A percentile compares a stretch with the other conserved stretches of the same genome.
Evolutionary conservation across 1,284 basidiomycete genomes (phyloP).

Genomic region (Neotropicomus parvogracilis): DNA sequence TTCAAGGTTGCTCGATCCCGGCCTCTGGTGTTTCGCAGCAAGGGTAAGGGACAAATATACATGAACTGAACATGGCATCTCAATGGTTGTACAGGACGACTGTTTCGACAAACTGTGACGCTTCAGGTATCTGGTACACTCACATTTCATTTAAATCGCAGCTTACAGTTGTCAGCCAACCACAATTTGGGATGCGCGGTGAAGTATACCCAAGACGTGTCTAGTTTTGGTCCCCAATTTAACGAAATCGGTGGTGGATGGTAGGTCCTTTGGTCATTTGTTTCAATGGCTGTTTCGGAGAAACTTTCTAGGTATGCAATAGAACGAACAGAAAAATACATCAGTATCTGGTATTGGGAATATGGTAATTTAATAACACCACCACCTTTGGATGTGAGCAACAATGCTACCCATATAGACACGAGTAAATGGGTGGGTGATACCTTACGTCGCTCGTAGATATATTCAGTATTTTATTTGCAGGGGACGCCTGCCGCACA

Average conservation of each 20-base stretch:
- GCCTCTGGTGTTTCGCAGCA: constrained; percentile 21
- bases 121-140: constrained; percentile 21
- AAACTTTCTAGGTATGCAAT: constrained; percentile 34
- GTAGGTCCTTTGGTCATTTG: constrained; percentile 17
- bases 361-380: constrained; percentile 26
- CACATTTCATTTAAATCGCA: not conserved
- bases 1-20: constrained; percentile 25
- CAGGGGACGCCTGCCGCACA: constrained; percentile 37
- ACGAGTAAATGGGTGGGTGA: constrained; percentile 34
- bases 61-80: constrained; percentile 6
- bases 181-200: constrained; percentile 49
- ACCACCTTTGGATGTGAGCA: constrained; percentile 32
- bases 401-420: constrained; percentile 25
- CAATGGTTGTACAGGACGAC: constrained; percentile 12
- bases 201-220: constrained; percentile 31
- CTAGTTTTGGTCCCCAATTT: constrained; percentile 41
- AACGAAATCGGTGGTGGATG: constrained; percentile 43
- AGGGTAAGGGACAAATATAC: constrained; percentile 14
- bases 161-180: constrained; percentile 25
- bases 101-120: constrained; percentile 34
- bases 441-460: not conserved
- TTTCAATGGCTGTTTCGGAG: not conserved
- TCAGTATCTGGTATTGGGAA: constrained; percentile 43
- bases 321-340: constrained; percentile 35
- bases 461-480: constrained; percentile 19